Evolutionary conservation across 371 early-diverging fungal genomes (phyloP).

Genomic region (Catenaria anguillulae): DNA sequence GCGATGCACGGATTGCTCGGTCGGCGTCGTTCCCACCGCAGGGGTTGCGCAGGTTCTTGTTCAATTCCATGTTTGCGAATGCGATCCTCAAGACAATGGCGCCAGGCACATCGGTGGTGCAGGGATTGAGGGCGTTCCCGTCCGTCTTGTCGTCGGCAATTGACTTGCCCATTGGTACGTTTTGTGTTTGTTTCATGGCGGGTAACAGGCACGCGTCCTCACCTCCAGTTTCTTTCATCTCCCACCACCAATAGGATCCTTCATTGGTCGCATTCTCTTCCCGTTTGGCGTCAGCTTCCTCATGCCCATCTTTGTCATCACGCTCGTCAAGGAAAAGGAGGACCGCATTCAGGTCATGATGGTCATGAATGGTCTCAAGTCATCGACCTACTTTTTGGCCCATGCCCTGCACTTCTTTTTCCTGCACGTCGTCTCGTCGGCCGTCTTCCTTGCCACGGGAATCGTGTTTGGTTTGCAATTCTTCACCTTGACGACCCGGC

Average conservation of each 20-base stretch:
- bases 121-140: slow-evolving; percentile 45
- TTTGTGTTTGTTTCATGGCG: too few relatives aligned
- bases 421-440: slow-evolving; percentile 36
- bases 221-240: slow-evolving; percentile 31
- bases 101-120: slow-evolving; percentile 29
- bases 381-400: slow-evolving; percentile 37
- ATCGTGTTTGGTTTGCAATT: slow-evolving; percentile 31
- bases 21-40: slow-evolving; percentile 33
- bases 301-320: slow-evolving; percentile 52
- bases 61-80: slow-evolving; percentile 32
- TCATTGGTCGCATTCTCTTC: slow-evolving; percentile 44
- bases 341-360: not conserved
- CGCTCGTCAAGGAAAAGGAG: slow-evolving; percentile 52
- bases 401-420: slow-evolving; percentile 50
- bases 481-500: slow-evolving; percentile 32
- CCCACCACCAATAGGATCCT: too few relatives aligned
- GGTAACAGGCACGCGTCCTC: slow-evolving; percentile 23
- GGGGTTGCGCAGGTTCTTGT: slow-evolving; percentile 33
- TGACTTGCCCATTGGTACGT: not conserved
- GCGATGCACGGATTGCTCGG: slow-evolving; percentile 28
- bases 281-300: slow-evolving; percentile 63
- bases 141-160: slow-evolving; percentile 8
- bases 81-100: slow-evolving; percentile 16
- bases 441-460: slow-evolving; percentile 42
- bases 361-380: slow-evolving; percentile 41